Percentiles rank a stretch among this genome's conserved stretches.
Conservation (phyloP, 805 yeast species). For the Dipodascus albidus region DNA sequence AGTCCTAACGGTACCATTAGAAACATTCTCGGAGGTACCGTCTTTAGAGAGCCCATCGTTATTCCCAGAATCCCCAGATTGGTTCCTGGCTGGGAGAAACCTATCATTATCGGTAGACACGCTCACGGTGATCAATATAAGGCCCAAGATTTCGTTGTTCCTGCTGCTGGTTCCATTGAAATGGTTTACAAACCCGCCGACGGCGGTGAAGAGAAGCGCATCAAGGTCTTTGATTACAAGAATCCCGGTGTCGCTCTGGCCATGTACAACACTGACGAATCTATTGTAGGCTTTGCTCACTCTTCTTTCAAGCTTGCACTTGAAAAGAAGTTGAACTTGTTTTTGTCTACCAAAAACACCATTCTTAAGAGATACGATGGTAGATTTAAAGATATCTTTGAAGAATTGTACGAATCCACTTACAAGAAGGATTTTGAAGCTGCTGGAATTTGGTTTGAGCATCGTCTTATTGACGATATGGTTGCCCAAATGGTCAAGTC, state of each 20-base stretch:
- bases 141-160: constrained; percentile 77
- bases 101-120: constrained; percentile 94
- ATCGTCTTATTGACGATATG: constrained; percentile 95
- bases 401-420: constrained; percentile 57
- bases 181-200: constrained; percentile 62
- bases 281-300: constrained; percentile 81
- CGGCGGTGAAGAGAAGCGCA: constrained; percentile 43
- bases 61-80: constrained; percentile 80
- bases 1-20: constrained; percentile 97
- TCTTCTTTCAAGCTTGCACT: constrained; percentile 85
- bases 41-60: constrained; percentile 92
- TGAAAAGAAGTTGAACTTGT: constrained; percentile 65
- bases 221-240: constrained; percentile 56
- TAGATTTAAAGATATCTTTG: constrained; percentile 88
- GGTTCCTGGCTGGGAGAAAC: constrained; percentile 87
- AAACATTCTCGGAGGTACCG: constrained; percentile 92
- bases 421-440: constrained; percentile 65
- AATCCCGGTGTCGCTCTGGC: constrained; percentile 76
- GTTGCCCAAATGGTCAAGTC: constrained; percentile 98
- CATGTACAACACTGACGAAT: constrained; percentile 93
- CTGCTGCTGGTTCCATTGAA: constrained; percentile 69
- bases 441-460: constrained; percentile 90
- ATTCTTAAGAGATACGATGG: constrained; percentile 92
- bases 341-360: constrained; percentile 87
- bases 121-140: constrained; percentile 96